These are phyloP conservation scores for Echinosophora koreensis DNA, from an alignment of 306 rosid species.

Conservation along the genomic window DNA sequence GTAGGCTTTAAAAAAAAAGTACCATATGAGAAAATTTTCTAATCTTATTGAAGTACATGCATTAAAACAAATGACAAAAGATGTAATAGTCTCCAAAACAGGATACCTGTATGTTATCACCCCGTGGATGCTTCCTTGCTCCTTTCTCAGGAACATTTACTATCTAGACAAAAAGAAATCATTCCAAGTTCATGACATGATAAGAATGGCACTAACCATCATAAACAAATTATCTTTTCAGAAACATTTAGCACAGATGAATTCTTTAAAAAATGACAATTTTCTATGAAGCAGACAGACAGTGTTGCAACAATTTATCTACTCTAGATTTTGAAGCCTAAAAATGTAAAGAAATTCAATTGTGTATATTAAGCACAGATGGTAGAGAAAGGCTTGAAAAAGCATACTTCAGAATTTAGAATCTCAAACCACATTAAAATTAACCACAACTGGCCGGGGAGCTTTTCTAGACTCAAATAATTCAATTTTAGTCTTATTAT, in stretches of 20 bases:
- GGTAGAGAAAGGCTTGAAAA: conserved; percentile 3
- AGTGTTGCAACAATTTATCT: conserved; percentile 2
- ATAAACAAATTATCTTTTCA: conserved; percentile 7
- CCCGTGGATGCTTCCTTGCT: conserved; percentile 89
- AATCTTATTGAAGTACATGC: conserved; percentile 9
- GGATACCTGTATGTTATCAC: conserved; percentile 86
- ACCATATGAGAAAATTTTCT: background rate
- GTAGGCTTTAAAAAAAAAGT: background rate
- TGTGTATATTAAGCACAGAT: background rate
- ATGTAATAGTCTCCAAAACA: conserved; percentile 7
- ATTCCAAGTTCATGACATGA: conserved; percentile 42
- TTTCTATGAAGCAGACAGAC: conserved; percentile 20
- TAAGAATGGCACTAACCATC: conserved; percentile 18
- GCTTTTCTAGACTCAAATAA: conserved; percentile 2
- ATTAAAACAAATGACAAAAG: conserved; percentile 7
- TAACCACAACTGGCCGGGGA: conserved; percentile 6
- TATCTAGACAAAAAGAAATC: conserved; percentile 61
- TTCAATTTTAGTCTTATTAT: conserved; percentile 1
- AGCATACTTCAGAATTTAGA: conserved; percentile 1
- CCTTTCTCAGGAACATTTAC: conserved; percentile 95
- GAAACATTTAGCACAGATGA: conserved; percentile 33
- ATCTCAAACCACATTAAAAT: background rate
- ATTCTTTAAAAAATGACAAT: conserved; percentile 25
- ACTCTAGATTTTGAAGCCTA: conserved; percentile 9
- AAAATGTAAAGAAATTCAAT: background rate